Conservation (phyloP, 805 yeast species). For the Metschnikowia continentalis region DNA sequence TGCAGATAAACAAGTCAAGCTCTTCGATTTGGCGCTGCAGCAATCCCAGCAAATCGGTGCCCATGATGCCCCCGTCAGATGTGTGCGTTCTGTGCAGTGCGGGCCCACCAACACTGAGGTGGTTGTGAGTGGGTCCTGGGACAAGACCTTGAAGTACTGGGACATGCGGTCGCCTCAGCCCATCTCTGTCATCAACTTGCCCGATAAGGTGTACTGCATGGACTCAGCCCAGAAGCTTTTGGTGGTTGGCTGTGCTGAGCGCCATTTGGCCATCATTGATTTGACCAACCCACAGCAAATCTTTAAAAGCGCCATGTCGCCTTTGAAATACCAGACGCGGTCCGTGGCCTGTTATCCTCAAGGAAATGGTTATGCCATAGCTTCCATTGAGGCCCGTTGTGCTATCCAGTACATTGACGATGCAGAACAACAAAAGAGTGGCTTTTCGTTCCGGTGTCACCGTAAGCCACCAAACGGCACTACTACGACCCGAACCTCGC, state of each 20-base stretch:
- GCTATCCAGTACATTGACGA: conserved; percentile 91
- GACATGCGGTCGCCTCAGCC: conserved; percentile 85
- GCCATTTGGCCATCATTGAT: conserved; percentile 74
- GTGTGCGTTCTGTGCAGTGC: conserved; percentile 73
- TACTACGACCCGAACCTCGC: conserved; percentile 25
- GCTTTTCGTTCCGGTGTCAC: conserved; percentile 94
- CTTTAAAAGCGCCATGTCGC: conserved; percentile 68
- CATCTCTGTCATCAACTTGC: conserved; percentile 72
- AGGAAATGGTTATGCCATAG: conserved; percentile 90
- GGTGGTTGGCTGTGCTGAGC: conserved; percentile 92
- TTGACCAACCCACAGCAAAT: conserved; percentile 78
- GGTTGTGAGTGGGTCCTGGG: conserved; percentile 94
- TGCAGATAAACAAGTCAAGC: conserved; percentile 79
- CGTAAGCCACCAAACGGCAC: conserved; percentile 54
- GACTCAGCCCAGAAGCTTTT: conserved; percentile 75
- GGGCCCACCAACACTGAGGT: conserved; percentile 81
- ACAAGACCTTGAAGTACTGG: conserved; percentile 92
- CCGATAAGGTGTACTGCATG: conserved; percentile 90
- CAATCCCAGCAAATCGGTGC: conserved; percentile 81
- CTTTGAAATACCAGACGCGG: conserved; percentile 87
- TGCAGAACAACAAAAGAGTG: conserved; percentile 61
- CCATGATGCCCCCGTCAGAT: conserved; percentile 76
- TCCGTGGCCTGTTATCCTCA: conserved; percentile 79
- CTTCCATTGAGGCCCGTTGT: conserved; percentile 93
- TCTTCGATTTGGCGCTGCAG: conserved; percentile 78